phyloP scores from a whole-genome alignment of 345 rosid species.

The Rhodamnia rubescens region DNA sequence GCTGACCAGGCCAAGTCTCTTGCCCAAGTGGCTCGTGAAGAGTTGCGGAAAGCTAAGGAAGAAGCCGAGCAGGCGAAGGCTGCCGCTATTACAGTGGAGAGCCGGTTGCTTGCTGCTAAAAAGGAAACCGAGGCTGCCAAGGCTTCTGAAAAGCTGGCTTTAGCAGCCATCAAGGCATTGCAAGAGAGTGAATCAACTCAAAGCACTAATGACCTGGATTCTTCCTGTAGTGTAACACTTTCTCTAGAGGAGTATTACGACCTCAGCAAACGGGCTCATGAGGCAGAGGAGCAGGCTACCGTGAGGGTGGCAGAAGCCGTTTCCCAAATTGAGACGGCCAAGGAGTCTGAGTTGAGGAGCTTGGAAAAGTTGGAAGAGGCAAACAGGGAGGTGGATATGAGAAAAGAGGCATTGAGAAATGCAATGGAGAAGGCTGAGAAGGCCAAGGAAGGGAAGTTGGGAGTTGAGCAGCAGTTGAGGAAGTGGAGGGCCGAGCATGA shows the following conservation, averaged over 20 bases:
- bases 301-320: conserved; percentile 58
- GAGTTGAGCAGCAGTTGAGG: conserved; percentile 75
- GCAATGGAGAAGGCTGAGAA: conserved; percentile 69
- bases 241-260: conserved; percentile 82
- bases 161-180: conserved; percentile 78
- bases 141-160: conserved; percentile 79
- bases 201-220: conserved; percentile 19
- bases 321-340: conserved; percentile 62
- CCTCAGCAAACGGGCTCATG: conserved; percentile 71
- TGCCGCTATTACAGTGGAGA: conserved; percentile 55
- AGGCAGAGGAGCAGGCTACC: conserved; percentile 71
- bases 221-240: conserved; percentile 51
- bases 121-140: conserved; percentile 87
- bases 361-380: conserved; percentile 51
- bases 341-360: conserved; percentile 47
- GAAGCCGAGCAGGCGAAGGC: conserved; percentile 86
- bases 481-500: conserved; percentile 82
- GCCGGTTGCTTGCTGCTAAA: conserved; percentile 63
- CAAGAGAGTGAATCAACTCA: conserved; percentile 67
- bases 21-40: conserved; percentile 65
- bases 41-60: conserved; percentile 61
- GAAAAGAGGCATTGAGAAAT: conserved; percentile 44
- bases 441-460: conserved; percentile 82
- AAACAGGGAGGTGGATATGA: conserved; percentile 37
- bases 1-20: conserved; percentile 74